These are phyloP conservation scores for Nepenthes alata DNA, from an alignment of 179 eudicot species.

Conservation along the genomic window DNA sequence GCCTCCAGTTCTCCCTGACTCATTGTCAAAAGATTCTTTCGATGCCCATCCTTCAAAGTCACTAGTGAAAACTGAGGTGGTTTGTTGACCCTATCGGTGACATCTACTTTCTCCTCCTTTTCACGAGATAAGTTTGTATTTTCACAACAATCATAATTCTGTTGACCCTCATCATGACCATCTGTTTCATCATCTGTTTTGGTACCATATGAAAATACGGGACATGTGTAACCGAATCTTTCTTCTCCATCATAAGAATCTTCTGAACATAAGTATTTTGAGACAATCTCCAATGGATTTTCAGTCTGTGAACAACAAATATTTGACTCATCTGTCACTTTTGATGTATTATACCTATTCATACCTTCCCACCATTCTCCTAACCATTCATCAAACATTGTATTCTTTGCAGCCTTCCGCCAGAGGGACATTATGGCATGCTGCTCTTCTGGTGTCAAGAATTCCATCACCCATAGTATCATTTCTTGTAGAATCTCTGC, in stretches of 20 bases:
- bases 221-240: conserved; percentile 7
- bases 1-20: conserved; percentile 64
- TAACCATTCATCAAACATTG: conserved; percentile 83
- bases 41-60: conserved; percentile 19
- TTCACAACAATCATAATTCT: conserved; percentile 16
- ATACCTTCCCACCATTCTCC: conserved; percentile 87
- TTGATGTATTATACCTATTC: conserved; percentile 16
- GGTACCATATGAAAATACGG: conserved; percentile 9
- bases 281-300: conserved; percentile 25
- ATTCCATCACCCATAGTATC: conserved; percentile 79
- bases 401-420: conserved; percentile 55
- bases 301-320: conserved; percentile 23
- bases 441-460: conserved; percentile 59
- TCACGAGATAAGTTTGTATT: conserved; percentile 16
- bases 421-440: conserved; percentile 56
- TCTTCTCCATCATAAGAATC: conserved; percentile 14
- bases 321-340: conserved; percentile 30
- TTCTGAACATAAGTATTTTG: conserved; percentile 22
- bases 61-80: conserved; percentile 8
- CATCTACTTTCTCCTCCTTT: conserved; percentile 19
- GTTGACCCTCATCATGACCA: conserved; percentile 16
- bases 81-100: conserved; percentile 15
- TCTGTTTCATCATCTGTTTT: conserved; percentile 18
- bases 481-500: conserved; percentile 70
- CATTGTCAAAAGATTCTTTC: conserved; percentile 21